Evolutionary conservation across 2,329 filamentous ascomycete species (phyloP).

Genomic region (Hypoxylon sp.): DNA sequence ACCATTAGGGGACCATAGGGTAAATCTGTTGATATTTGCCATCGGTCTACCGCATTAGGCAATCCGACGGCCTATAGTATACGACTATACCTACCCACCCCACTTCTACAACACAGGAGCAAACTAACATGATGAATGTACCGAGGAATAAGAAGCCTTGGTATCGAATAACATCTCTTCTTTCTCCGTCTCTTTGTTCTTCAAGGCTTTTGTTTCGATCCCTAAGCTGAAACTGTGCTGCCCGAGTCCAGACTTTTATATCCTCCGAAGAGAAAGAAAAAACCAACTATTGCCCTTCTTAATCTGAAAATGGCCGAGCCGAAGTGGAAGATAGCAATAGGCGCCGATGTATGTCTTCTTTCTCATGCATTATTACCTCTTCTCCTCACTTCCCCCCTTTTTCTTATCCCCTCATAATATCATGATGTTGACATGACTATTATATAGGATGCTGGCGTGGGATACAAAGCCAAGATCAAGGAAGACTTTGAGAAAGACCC

Average conservation of each 20-base stretch:
- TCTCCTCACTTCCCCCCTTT: not conserved
- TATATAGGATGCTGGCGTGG: conserved; percentile 74
- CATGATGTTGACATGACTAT: conserved; percentile 9
- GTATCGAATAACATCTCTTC: conserved; percentile 21
- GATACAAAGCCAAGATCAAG: conserved; percentile 84
- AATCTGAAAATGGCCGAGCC: conserved; percentile 55
- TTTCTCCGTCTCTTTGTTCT: conserved; percentile 12
- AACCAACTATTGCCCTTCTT: not conserved
- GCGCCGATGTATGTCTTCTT: conserved; percentile 62
- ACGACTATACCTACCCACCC: conserved; percentile 21
- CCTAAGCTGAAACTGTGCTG: conserved; percentile 3
- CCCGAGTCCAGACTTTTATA: conserved; percentile 16
- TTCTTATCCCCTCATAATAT: not conserved
- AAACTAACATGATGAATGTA: conserved; percentile 14
- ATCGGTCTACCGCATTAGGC: conserved; percentile 42
- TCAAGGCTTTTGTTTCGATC: not conserved
- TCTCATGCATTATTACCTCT: not conserved
- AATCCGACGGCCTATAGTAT: conserved; percentile 39
- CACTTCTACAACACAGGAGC: conserved; percentile 8
- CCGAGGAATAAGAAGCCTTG: conserved; percentile 20
- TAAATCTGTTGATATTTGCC: conserved; percentile 40
- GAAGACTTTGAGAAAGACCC: conserved; percentile 74
- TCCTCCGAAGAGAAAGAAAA: not conserved
- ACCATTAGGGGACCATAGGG: conserved; percentile 23
- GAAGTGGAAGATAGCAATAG: conserved; percentile 65